Evolutionary conservation across 768 basidiomycete genomes (phyloP), one percentile per base, ranked within the genome.

Genomic region (Podaxis mareebaensis): DNA sequence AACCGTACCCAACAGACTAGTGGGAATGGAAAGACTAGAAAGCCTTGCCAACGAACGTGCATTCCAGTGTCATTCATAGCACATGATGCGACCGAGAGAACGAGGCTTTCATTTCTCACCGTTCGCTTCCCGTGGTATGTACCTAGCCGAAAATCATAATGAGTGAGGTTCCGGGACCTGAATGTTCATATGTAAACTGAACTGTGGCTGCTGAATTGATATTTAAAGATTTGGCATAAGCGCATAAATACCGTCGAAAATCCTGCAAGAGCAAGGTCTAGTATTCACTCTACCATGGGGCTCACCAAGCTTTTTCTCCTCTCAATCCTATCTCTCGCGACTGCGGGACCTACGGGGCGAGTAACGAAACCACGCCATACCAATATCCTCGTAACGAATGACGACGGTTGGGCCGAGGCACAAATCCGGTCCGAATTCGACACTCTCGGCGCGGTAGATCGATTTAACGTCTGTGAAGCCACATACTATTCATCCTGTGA

Each of bases 381-480:
- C 15, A 72, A 73, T 15, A 70, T 75, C 44, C 61, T 77, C 10
- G 61, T 77, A n/a, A 76, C 75, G 2, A 77, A 77, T 38, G 76
- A 77, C 53, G 75, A 77, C 53, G 75, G 76, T 28, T 84, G 83
- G 83, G 83, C 83, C 3, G 75, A 74, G 1, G 81, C 81, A 30
- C 73, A 76, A 56, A 77, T 84, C 40, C 78, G 83, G 11, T 79
- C 79, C 0, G 76, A 80, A 61, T 75, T 74, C 62, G 70, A 72
- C 55, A 75, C 79, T 0, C 70, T 84, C 49, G 69, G 68, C 24
- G 70, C 68, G 3, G 78, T 74, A 17, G 81, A 77, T 13, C 12
- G 24, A 51, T 81, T 74, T 59, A 59, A 79, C 53, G 80, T 81
- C 49, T 2, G 78, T 65, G 60, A 8, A 33, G 22, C 7, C n/a